A percentile compares a stretch with the other conserved stretches of the same genome.
Conservation (phyloP, 768 basidiomycete species). For the Pulveroboletus sp. region DNA sequence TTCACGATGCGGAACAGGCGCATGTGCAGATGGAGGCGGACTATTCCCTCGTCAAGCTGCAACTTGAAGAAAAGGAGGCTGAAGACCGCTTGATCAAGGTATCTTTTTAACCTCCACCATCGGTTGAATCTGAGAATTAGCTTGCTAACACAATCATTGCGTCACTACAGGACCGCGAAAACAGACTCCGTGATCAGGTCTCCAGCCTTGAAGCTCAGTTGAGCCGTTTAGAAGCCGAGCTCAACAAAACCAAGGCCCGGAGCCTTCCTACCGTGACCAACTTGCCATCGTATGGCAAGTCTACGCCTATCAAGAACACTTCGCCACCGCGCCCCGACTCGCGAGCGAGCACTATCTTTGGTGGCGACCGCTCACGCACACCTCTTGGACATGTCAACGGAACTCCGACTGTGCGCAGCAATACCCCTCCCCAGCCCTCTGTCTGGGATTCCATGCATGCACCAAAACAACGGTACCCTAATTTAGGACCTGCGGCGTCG, state of each 20-base stretch:
- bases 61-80: constrained; percentile 73
- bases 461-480: constrained; percentile 30
- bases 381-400: constrained; percentile 42
- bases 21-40: constrained; percentile 68
- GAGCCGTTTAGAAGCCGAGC: constrained; percentile 52
- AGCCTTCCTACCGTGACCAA: constrained; percentile 27
- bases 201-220: constrained; percentile 57
- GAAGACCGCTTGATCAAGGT: constrained; percentile 68
- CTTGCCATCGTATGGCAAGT: constrained; percentile 40
- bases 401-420: constrained; percentile 28
- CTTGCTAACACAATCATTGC: constrained; percentile 1
- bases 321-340: constrained; percentile 67
- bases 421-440: constrained; percentile 50
- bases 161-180: constrained; percentile 58
- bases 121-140: neutral
- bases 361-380: constrained; percentile 45
- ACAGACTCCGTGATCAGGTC: constrained; percentile 63
- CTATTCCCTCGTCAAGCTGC: constrained; percentile 57
- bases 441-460: constrained; percentile 75
- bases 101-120: constrained; percentile 17
- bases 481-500: constrained; percentile 12
- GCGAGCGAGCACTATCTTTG: constrained; percentile 61
- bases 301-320: constrained; percentile 27
- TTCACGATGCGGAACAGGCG: constrained; percentile 65
- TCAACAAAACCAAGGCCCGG: constrained; percentile 42